phyloP scores from a whole-genome alignment of 192 early-diverging fungal genomes.

The Backusella liffmaniae region DNA sequence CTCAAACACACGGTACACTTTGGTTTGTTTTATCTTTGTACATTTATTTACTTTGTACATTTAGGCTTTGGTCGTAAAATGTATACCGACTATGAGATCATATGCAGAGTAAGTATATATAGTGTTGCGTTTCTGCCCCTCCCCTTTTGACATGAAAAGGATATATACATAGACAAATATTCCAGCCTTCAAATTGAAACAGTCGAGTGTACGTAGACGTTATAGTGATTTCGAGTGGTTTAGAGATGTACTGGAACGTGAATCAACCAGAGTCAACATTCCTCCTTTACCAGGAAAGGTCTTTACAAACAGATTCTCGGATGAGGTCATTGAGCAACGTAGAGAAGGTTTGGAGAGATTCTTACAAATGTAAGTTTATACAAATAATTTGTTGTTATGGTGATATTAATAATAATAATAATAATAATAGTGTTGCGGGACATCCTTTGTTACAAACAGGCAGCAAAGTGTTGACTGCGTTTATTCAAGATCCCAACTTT shows the following conservation, averaged over 20 bases:
- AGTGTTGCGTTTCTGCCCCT: not conserved
- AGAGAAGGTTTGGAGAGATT: slow-evolving; percentile 91
- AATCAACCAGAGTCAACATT: slow-evolving; percentile 91
- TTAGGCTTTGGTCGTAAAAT: slow-evolving; percentile 72
- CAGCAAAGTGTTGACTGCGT: slow-evolving; percentile 87
- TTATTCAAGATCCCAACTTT: slow-evolving; percentile 93
- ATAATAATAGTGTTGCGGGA: slow-evolving; percentile 73
- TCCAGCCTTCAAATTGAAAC: slow-evolving; percentile 89
- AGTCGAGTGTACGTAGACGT: slow-evolving; percentile 81
- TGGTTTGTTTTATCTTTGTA: not conserved
- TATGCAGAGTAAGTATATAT: slow-evolving; percentile 71
- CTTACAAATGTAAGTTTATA: slow-evolving; percentile 79
- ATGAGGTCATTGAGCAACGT: slow-evolving; percentile 93
- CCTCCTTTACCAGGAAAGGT: slow-evolving; percentile 96
- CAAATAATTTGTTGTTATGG: not conserved
- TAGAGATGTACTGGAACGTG: slow-evolving; percentile 88
- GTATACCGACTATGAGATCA: slow-evolving; percentile 96
- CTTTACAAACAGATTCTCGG: slow-evolving; percentile 92
- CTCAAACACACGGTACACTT: slow-evolving; percentile 72
- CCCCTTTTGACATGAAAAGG: not conserved
- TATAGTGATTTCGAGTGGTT: slow-evolving; percentile 99
- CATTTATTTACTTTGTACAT: slow-evolving; percentile 6
- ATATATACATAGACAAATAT: slow-evolving; percentile 78
- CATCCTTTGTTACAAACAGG: slow-evolving; percentile 98
- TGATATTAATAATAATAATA: not conserved